Percentiles rank a stretch among this genome's conserved stretches.
Conservation (phyloP, 1,284 basidiomycete species). For the Malassezia slooffiae region DNA sequence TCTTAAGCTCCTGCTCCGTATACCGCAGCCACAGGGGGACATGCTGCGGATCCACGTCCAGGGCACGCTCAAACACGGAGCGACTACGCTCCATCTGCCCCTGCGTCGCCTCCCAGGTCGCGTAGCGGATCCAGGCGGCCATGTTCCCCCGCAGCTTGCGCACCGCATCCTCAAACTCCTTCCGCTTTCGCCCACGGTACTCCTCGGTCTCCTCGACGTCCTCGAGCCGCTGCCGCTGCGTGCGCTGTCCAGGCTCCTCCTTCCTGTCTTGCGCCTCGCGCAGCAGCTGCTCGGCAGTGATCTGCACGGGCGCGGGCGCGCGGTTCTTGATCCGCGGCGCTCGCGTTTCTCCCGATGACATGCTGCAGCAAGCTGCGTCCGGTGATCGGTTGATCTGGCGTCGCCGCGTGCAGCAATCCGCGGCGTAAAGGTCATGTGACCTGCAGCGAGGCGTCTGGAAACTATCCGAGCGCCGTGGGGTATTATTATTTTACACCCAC, state of each 20-base stretch:
- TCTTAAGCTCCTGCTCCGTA: conserved; percentile 96
- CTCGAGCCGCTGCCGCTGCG: conserved; percentile 54
- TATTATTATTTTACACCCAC: too few relatives aligned
- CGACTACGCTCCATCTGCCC: conserved; percentile 62
- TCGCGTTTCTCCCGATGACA: conserved; percentile 21
- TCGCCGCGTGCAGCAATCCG: too few relatives aligned
- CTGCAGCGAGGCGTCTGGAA: too few relatives aligned
- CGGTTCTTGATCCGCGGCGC: conserved; percentile 75
- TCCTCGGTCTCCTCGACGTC: conserved; percentile 95
- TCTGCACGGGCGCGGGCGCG: conserved; percentile 84
- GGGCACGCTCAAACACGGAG: conserved; percentile 88
- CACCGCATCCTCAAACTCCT: conserved; percentile 92
- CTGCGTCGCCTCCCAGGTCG: conserved; percentile 75
- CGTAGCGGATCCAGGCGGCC: conserved; percentile 54
- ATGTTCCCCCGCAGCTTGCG: conserved; percentile 69
- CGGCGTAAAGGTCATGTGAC: too few relatives aligned
- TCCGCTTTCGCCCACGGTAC: conserved; percentile 84
- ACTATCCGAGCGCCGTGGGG: too few relatives aligned
- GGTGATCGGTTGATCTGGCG: too few relatives aligned
- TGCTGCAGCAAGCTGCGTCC: too few relatives aligned
- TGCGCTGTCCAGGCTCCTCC: conserved; percentile 64
- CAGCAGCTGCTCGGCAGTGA: conserved; percentile 92
- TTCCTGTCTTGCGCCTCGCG: conserved; percentile 96
- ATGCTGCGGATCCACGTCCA: conserved; percentile 83
- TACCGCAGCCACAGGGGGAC: conserved; percentile 89